Conservation (phyloP, 1,284 basidiomycete species). For the Fomitopsis schrenkii region DNA sequence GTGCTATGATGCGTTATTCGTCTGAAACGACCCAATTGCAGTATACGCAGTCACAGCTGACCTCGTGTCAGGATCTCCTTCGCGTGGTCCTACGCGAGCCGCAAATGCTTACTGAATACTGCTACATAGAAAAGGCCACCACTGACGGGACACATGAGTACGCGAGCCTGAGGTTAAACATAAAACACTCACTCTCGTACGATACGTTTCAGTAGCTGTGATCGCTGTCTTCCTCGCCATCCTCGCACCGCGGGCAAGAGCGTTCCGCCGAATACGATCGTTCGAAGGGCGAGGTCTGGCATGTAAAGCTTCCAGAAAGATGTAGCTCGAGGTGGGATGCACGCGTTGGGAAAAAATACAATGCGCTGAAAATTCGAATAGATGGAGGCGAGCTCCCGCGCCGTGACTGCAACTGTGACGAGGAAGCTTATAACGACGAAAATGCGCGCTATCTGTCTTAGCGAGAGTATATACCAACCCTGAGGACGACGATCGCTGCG, state of each 20-base stretch:
- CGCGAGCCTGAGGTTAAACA: background rate
- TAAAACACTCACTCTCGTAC: background rate
- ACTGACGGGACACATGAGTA: background rate
- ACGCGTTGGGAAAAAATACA: slow-evolving; percentile 13
- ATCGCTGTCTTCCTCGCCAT: background rate
- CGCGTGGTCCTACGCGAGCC: no score
- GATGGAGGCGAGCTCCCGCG: slow-evolving; percentile 6
- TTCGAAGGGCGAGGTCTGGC: slow-evolving; percentile 2
- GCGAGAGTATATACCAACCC: slow-evolving; percentile 25
- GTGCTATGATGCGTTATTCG: no score
- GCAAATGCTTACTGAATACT: background rate
- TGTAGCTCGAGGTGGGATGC: slow-evolving; percentile 9
- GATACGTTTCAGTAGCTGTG: slow-evolving; percentile 1
- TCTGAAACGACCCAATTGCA: no score
- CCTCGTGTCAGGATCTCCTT: no score
- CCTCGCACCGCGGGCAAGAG: background rate
- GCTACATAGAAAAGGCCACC: slow-evolving; percentile 1
- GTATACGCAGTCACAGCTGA: no score
- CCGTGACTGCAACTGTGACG: slow-evolving; percentile 4
- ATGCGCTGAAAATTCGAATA: slow-evolving; percentile 12
- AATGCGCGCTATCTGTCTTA: slow-evolving; percentile 7
- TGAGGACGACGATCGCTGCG: slow-evolving; percentile 21
- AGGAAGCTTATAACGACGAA: slow-evolving; percentile 13
- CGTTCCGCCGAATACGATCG: background rate
- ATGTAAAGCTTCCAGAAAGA: background rate